phyloP scores from a whole-genome alignment of 208 protist genomes.

The Angomonas desouzai region DNA sequence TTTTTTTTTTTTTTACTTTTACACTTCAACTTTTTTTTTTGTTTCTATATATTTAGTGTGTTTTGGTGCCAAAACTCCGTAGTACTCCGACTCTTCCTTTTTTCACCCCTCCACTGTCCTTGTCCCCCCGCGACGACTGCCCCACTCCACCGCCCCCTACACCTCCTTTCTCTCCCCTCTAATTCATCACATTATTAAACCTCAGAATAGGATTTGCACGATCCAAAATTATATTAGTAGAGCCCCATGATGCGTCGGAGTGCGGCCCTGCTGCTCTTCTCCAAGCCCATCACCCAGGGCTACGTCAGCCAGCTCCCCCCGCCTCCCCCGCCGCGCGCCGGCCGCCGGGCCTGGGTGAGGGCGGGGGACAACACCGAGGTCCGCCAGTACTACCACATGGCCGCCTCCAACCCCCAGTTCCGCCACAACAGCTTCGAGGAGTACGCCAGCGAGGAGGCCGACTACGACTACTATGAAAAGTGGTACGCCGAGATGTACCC shows the following conservation, averaged over 20 bases:
- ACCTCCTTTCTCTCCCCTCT: too few relatives aligned
- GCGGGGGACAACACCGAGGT: slow-evolving; percentile 68
- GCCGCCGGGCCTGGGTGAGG: slow-evolving; percentile 32
- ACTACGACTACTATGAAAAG: slow-evolving; percentile 61
- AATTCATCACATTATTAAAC: too few relatives aligned
- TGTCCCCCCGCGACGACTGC: too few relatives aligned
- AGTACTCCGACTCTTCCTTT: neutral
- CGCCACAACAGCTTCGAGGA: neutral
- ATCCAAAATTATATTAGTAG: too few relatives aligned
- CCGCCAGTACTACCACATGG: slow-evolving; percentile 34
- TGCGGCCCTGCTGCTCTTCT: slow-evolving; percentile 37
- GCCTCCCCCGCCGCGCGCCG: slow-evolving; percentile 13
- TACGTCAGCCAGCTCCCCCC: slow-evolving; percentile 64
- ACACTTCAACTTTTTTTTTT: slow-evolving; percentile 5
- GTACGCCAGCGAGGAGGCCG: slow-evolving; percentile 11
- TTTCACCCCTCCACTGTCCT: too few relatives aligned
- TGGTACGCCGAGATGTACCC: slow-evolving; percentile 80
- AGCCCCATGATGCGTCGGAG: slow-evolving; percentile 25
- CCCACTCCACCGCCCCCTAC: too few relatives aligned
- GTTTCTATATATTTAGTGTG: neutral
- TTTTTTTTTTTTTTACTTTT: slow-evolving; percentile 10
- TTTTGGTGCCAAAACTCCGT: neutral
- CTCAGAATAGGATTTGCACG: too few relatives aligned
- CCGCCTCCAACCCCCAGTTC: neutral
- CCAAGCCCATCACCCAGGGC: slow-evolving; percentile 74